A percentile compares a stretch with the other conserved stretches of the same genome.
Conservation (phyloP, 1,139 yeast species). For the Scheffersomyces segobiensis region DNA sequence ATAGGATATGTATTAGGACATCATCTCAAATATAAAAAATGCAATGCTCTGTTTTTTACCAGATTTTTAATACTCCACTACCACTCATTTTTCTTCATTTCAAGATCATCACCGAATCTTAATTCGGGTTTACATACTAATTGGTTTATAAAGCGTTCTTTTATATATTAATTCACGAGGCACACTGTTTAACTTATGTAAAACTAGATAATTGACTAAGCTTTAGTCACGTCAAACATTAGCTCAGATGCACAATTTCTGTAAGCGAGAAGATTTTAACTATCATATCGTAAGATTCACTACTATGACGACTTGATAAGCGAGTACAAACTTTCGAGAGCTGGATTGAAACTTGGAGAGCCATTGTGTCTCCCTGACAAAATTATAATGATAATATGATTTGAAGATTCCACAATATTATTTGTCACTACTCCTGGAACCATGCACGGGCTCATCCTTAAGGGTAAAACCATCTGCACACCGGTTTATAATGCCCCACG, state of each 20-base stretch:
- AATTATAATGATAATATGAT: neutral
- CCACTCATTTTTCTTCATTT: neutral
- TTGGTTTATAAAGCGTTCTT: neutral
- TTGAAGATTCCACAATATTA: neutral
- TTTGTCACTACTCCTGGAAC: neutral
- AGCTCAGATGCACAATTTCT: neutral
- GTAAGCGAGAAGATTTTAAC: neutral
- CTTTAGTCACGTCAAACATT: neutral
- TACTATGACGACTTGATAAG: neutral
- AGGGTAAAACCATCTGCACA: neutral
- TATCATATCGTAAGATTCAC: neutral
- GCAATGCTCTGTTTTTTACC: neutral
- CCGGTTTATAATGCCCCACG: neutral
- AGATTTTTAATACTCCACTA: neutral
- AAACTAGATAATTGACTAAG: neutral
- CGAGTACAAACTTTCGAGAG: neutral
- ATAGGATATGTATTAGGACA: constrained; percentile 3
- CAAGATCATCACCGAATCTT: neutral
- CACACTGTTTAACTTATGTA: neutral
- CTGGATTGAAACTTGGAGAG: neutral
- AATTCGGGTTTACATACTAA: neutral
- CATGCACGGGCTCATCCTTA: neutral
- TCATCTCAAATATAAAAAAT: neutral
- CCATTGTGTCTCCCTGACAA: neutral
- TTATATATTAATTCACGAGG: neutral